A percentile compares a stretch with the other conserved stretches of the same genome.
Evolutionary conservation across 1,284 basidiomycete species (phyloP).

Genomic region (Peniophora sp.): DNA sequence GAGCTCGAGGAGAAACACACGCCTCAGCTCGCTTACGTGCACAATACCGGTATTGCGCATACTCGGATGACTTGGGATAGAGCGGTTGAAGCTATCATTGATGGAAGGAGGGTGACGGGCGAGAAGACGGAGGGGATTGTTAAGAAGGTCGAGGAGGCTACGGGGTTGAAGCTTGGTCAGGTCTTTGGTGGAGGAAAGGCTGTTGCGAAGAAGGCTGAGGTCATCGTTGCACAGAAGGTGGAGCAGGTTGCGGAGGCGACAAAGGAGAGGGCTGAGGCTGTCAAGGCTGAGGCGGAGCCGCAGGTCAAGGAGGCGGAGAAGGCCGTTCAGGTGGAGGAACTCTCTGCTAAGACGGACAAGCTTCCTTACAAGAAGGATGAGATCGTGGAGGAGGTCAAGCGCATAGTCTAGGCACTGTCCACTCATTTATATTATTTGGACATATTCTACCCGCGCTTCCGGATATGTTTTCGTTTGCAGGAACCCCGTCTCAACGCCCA

Average conservation of each 20-base stretch:
- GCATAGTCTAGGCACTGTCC: constrained; percentile 1
- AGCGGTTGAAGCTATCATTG: constrained; percentile 17
- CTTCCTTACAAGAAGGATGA: constrained; percentile 6
- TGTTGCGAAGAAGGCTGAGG: constrained; percentile 9
- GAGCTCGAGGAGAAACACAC: constrained; percentile 66
- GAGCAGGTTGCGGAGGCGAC: background rate
- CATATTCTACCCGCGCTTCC: background rate
- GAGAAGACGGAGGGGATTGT: constrained; percentile 39
- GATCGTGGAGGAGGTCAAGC: constrained; percentile 17
- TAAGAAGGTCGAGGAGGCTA: constrained; percentile 55
- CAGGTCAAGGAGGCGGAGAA: constrained; percentile 6
- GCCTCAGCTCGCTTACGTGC: constrained; percentile 61
- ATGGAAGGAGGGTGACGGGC: constrained; percentile 11
- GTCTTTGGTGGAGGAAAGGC: constrained; percentile 37
- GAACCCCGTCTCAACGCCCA: no score
- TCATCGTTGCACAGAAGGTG: constrained; percentile 9
- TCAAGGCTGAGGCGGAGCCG: constrained; percentile 9
- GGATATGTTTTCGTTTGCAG: no score
- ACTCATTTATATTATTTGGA: background rate
- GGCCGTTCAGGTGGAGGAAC: background rate
- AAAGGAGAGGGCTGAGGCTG: constrained; percentile 13
- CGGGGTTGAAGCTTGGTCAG: constrained; percentile 66
- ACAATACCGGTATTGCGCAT: constrained; percentile 61
- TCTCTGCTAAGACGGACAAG: no score
- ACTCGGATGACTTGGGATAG: constrained; percentile 42